Percentiles rank a stretch among this genome's conserved stretches.
Conservation (phyloP, 2,329 filamentous ascomycete species). For the Colletotrichum australisinense region DNA sequence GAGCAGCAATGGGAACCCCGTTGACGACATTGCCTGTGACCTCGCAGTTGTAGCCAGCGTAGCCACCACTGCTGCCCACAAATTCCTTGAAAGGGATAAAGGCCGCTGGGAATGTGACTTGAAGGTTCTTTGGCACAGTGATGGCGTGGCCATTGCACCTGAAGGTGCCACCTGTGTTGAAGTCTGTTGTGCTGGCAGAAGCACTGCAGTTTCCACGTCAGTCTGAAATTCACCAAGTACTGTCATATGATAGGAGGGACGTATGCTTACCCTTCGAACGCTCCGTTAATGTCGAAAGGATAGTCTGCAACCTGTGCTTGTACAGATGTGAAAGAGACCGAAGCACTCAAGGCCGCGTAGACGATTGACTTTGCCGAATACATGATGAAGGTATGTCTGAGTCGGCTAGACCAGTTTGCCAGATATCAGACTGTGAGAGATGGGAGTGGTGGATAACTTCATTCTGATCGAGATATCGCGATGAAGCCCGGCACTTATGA, state of each 20-base stretch:
- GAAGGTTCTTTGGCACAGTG: constrained; percentile 38
- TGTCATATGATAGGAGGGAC: too few species aligned
- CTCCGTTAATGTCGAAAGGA: constrained; percentile 29
- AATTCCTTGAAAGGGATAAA: constrained; percentile 38
- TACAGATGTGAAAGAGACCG: background rate
- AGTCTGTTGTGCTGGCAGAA: background rate
- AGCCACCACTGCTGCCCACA: constrained; percentile 17
- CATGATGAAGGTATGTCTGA: background rate
- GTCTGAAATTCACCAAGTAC: background rate
- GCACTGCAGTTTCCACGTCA: constrained; percentile 24
- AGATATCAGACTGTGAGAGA: background rate
- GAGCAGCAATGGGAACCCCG: constrained; percentile 49
- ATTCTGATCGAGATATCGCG: background rate
- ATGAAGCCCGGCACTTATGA: constrained; percentile 9
- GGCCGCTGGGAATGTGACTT: constrained; percentile 37
- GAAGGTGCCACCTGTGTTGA: constrained; percentile 36
- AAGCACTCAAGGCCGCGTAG: constrained; percentile 9
- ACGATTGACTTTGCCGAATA: constrained; percentile 6
- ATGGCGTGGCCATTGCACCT: constrained; percentile 34
- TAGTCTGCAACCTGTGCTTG: constrained; percentile 26
- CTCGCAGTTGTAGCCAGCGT: constrained; percentile 34
- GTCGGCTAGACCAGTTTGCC: background rate
- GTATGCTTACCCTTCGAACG: constrained; percentile 26
- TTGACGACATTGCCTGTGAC: constrained; percentile 52
- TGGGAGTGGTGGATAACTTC: background rate